A percentile compares a stretch with the other conserved stretches of the same genome.
Evolutionary conservation across 306 rosid species (phyloP).

Genomic region (Hippophae tibetana): DNA sequence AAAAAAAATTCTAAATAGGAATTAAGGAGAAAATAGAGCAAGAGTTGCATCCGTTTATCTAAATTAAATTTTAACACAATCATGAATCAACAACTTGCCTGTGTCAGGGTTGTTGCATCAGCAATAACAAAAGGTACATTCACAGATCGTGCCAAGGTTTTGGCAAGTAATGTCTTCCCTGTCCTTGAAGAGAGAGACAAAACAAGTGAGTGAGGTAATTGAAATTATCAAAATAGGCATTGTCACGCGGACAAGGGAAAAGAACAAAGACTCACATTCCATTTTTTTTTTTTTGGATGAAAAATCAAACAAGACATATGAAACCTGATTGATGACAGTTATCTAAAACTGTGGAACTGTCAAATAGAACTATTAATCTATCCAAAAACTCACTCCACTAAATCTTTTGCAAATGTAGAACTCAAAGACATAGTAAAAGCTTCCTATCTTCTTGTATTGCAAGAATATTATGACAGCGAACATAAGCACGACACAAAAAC

Average conservation of each 20-base stretch:
- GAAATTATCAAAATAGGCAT: slow-evolving; percentile 7
- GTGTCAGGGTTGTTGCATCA: slow-evolving; percentile 95
- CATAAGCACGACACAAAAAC: not conserved
- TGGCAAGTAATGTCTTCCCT: slow-evolving; percentile 99
- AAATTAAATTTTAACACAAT: slow-evolving; percentile 9
- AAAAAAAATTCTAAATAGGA: not conserved
- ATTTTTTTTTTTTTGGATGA: not conserved
- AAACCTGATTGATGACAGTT: not conserved
- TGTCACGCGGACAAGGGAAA: slow-evolving; percentile 11
- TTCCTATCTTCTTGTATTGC: no score
- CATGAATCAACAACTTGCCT: slow-evolving; percentile 48
- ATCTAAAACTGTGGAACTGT: no score
- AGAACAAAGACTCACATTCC: not conserved
- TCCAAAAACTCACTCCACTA: no score
- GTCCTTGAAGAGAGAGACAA: slow-evolving; percentile 78
- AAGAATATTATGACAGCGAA: not conserved
- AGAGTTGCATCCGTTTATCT: not conserved
- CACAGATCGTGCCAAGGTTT: slow-evolving; percentile 94
- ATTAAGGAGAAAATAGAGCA: no score
- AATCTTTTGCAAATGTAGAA: no score
- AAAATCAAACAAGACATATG: no score
- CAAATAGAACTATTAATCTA: no score
- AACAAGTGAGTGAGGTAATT: slow-evolving; percentile 50
- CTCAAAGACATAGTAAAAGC: no score
- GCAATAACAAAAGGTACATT: slow-evolving; percentile 97